Percentiles rank a stretch among this genome's conserved stretches.
phyloP scores from a whole-genome alignment of 345 rosid genomes.

The Eucalyptus tenuipes region DNA sequence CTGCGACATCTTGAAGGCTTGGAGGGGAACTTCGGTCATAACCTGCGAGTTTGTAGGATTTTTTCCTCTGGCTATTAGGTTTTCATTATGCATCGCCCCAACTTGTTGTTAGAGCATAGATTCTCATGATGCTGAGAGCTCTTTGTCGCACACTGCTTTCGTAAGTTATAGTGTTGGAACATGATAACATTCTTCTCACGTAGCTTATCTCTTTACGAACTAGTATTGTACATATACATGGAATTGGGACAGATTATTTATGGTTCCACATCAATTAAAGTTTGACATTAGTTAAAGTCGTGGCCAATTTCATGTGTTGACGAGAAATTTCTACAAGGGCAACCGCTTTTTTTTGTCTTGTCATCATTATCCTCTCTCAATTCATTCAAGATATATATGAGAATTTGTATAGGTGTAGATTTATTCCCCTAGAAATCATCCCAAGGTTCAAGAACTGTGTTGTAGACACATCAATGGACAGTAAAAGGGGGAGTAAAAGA shows the following conservation, averaged over 20 bases:
- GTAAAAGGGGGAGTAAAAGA: neutral
- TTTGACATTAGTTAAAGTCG: neutral
- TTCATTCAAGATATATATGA: neutral
- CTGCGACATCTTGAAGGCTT: neutral
- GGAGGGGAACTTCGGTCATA: neutral
- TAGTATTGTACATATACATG: neutral
- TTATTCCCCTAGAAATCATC: neutral
- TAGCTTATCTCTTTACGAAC: neutral
- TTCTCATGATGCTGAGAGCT: neutral
- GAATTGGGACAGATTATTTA: neutral
- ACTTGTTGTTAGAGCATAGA: neutral
- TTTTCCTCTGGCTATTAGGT: neutral
- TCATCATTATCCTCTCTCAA: neutral
- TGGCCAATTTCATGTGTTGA: neutral
- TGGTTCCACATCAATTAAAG: neutral
- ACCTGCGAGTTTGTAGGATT: neutral
- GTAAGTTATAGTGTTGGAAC: neutral
- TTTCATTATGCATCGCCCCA: neutral
- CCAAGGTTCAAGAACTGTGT: neutral
- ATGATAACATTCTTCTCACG: neutral
- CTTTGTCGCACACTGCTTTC: neutral
- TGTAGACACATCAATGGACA: neutral
- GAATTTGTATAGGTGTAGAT: neutral
- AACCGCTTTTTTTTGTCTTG: neutral
- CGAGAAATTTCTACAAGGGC: neutral